Evolutionary conservation across 2,329 filamentous ascomycete species (phyloP), one percentile per base, ranked within the genome.

Genomic region (Trichoderma aggressivum): DNA sequence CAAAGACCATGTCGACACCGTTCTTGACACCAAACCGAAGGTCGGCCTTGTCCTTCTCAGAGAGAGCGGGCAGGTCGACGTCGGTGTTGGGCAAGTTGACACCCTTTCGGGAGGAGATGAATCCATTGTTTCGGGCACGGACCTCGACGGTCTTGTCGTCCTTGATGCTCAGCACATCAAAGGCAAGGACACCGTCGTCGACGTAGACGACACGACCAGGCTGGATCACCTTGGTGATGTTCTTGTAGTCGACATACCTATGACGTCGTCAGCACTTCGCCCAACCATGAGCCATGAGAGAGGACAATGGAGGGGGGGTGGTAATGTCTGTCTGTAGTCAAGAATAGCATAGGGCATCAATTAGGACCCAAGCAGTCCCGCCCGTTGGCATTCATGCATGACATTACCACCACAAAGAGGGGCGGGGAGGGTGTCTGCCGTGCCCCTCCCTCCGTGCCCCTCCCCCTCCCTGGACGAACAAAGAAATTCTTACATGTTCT

Each of bases 1-100:
- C 96, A 81, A 99, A 99, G 78, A 99, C 87, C 96, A 99, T 99
- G 85, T 99, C 96, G 76, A 99, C 96, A 70, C 91, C 91, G 88
- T 99, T 98, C 91, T 97, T 95, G 78, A 98, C 95, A 85, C 96
- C 96, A 79, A 99, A 99, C 79, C 87, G 86, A 76, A 99, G 89
- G 86, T 99, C 96, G 77, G 87, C 88, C 88, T 97, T 94, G 86
- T 99, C 96, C 89, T 99, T 99, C 86, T 98, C 94, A 62, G 95
- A 98, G 67, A 99, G 90, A 76, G 96, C 93, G 73, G 96, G 96
- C 71, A 99, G 93, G 82, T 99, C 96, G 80, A 99, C 95, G 82
- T 99, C 95, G 74, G 96, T 99, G 86, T 97, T 97, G 80, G 96
- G 96, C 75, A 99, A 90, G 87, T 99, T 99, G 85, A 99, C 96